Evolutionary conservation across 441 rosid species (phyloP).

Genomic region (Pelargonium exstipulatum): DNA sequence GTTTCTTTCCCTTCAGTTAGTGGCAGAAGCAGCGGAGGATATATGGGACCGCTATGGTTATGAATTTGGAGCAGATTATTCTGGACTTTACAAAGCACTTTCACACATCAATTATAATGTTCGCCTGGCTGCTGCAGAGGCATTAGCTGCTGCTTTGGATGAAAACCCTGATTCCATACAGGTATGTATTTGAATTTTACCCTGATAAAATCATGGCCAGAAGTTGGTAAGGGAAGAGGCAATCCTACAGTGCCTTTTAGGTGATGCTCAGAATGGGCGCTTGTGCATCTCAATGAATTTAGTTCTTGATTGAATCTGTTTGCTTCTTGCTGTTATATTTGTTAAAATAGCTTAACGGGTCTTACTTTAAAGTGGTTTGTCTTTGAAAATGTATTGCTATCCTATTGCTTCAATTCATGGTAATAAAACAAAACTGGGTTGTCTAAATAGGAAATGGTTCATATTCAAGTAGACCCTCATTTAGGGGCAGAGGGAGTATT

Average conservation of each 20-base stretch:
- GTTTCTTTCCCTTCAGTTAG: conserved; percentile 44
- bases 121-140: conserved; percentile 92
- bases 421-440: too few relatives aligned
- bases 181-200: conserved; percentile 33
- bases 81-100: conserved; percentile 78
- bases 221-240: neutral
- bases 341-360: too few relatives aligned
- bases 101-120: conserved; percentile 74
- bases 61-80: conserved; percentile 85
- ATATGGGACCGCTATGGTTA: conserved; percentile 94
- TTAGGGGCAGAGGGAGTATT: too few relatives aligned
- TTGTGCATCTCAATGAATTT: too few relatives aligned
- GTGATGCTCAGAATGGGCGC: conserved; percentile 1
- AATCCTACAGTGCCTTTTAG: neutral
- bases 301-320: too few relatives aligned
- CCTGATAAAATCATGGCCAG: neutral
- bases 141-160: conserved; percentile 96
- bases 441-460: too few relatives aligned
- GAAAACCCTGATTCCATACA: conserved; percentile 83
- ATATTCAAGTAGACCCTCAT: too few relatives aligned
- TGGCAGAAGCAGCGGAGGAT: conserved; percentile 94
- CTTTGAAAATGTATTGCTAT: conserved; percentile 3
- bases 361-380: neutral
- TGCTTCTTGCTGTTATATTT: too few relatives aligned
- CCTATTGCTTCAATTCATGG: too few relatives aligned